These are phyloP conservation scores for Saccharomyces hybrid DNA, from an alignment of 1,139 yeast species.

Conservation along the genomic window DNA sequence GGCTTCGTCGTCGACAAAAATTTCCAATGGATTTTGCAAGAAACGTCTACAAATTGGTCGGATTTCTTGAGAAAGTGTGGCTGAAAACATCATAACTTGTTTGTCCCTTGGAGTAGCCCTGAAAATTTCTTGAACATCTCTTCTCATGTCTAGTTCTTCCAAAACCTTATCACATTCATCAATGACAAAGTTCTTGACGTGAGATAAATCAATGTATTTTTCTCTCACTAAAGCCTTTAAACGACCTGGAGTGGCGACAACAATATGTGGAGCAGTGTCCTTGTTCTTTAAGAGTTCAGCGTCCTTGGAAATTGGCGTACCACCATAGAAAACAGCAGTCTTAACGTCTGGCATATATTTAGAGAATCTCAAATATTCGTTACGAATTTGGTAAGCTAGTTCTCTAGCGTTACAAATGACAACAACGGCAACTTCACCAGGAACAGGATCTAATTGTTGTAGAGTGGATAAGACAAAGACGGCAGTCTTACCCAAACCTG, in stretches of 20 bases:
- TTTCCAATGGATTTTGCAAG: slow-evolving; percentile 96
- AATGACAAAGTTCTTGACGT: slow-evolving; percentile 89
- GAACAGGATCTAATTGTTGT: slow-evolving; percentile 95
- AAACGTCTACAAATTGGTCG: slow-evolving; percentile 96
- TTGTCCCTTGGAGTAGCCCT: slow-evolving; percentile 97
- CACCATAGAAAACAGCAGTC: slow-evolving; percentile 96
- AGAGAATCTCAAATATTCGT: slow-evolving; percentile 95
- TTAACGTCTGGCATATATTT: slow-evolving; percentile 97
- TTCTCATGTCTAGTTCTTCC: slow-evolving; percentile 90
- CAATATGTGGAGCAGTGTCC: slow-evolving; percentile 93
- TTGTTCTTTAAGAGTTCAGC: slow-evolving; percentile 82
- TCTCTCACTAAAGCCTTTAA: slow-evolving; percentile 90
- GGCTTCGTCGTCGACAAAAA: slow-evolving; percentile 96
- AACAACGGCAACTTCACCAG: slow-evolving; percentile 91
- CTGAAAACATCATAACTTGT: slow-evolving; percentile 99
- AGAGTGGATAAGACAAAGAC: slow-evolving; percentile 93
- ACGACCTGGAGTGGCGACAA: slow-evolving; percentile 98
- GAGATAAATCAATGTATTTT: slow-evolving; percentile 77
- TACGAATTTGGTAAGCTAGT: slow-evolving; percentile 95
- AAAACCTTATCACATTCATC: slow-evolving; percentile 98
- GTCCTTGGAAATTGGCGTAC: slow-evolving; percentile 82
- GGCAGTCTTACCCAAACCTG: slow-evolving; percentile 99
- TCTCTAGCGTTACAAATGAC: slow-evolving; percentile 98
- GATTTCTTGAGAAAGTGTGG: slow-evolving; percentile 88
- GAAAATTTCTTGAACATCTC: slow-evolving; percentile 97